Conservation (phyloP, 2,329 filamentous ascomycete genomes). For the Aspergillus calidoustus region DNA sequence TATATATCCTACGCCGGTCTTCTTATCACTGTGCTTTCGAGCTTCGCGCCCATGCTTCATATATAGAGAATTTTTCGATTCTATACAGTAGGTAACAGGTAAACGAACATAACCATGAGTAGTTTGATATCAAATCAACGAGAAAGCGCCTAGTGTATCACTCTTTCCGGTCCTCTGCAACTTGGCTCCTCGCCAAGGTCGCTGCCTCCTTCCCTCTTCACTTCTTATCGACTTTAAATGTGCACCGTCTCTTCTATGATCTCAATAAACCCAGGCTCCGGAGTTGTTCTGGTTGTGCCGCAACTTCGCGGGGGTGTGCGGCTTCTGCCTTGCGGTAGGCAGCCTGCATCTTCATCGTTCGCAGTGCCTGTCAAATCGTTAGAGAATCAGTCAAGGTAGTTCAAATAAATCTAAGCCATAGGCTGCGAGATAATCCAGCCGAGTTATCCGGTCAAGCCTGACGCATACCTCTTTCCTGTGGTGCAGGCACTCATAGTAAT, state of each 20-base stretch:
- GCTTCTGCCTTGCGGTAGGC: constrained; percentile 83
- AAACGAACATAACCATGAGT: constrained; percentile 32
- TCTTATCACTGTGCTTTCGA: not conserved
- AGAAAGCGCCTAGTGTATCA: constrained; percentile 24
- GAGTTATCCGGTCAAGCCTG: not conserved
- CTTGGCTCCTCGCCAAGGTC: constrained; percentile 49
- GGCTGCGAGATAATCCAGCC: not conserved
- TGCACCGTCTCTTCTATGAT: constrained; percentile 48
- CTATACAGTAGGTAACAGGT: constrained; percentile 38
- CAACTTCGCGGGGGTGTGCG: constrained; percentile 76
- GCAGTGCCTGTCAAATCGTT: constrained; percentile 65
- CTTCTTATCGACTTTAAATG: not conserved
- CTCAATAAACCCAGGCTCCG: constrained; percentile 81
- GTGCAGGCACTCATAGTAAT: constrained; percentile 98
- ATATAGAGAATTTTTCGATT: constrained; percentile 31
- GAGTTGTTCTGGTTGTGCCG: constrained; percentile 83
- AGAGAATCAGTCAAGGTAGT: not conserved
- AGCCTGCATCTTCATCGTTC: constrained; percentile 76
- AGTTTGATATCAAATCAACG: constrained; percentile 28
- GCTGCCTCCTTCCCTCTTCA: constrained; percentile 68
- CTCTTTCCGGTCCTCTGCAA: constrained; percentile 38
- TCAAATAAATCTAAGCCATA: not conserved
- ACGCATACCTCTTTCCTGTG: constrained; percentile 92
- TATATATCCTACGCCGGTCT: not conserved
- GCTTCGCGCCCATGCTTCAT: not conserved